These are phyloP conservation scores for Rutidosis leptorrhynchoides DNA, from an alignment of 129 eudicot genomes.

Conservation along the genomic window DNA sequence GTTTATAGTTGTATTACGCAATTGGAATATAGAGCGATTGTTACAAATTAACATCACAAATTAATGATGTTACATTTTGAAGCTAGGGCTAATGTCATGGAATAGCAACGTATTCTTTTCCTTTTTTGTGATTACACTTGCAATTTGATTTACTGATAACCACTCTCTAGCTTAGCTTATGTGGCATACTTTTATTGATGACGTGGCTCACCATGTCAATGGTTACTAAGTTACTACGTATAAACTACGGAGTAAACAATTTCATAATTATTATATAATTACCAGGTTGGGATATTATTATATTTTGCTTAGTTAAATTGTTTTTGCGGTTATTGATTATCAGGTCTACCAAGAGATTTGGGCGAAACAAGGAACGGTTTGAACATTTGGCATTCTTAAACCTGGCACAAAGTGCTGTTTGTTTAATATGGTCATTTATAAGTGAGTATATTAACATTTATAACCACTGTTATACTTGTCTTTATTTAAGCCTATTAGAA, in stretches of 20 bases:
- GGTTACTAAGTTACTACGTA: no score
- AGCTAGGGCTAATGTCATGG: not conserved
- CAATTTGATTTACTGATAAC: no score
- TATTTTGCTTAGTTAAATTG: conserved; percentile 3
- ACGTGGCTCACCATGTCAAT: no score
- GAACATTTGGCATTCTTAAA: conserved; percentile 92
- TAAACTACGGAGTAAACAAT: no score
- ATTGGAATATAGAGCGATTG: conserved; percentile 1
- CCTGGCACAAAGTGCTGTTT: conserved; percentile 85
- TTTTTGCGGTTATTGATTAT: not conserved
- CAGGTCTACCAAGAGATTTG: conserved; percentile 95
- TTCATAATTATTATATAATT: no score
- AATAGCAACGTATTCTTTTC: not conserved
- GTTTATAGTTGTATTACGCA: not conserved
- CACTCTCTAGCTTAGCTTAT: no score
- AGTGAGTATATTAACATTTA: conserved; percentile 68
- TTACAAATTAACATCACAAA: not conserved
- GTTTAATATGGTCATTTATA: conserved; percentile 86
- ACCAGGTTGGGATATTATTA: not conserved
- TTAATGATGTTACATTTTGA: not conserved
- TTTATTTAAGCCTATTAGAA: not conserved
- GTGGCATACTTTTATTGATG: not conserved
- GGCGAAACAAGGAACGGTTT: conserved; percentile 76
- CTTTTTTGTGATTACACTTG: not conserved
- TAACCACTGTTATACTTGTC: no score